Evolutionary conservation across 225 moss, liverwort and hornwort species (phyloP).

Genomic region (Rhytidiadelphus loreus): DNA sequence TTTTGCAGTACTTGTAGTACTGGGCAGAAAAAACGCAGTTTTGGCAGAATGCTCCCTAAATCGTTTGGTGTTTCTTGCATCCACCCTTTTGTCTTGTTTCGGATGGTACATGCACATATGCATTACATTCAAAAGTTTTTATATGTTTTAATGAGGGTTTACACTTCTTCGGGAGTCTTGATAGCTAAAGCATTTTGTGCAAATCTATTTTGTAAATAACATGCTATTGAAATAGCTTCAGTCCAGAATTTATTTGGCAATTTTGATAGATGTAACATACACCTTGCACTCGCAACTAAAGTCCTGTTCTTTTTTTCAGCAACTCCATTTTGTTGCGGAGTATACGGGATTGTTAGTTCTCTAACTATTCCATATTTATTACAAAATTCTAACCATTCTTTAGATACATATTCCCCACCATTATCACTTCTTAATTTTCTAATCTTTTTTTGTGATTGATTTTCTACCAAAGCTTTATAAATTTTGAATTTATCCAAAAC

Average conservation of each 20-base stretch:
- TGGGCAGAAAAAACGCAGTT: too few relatives aligned
- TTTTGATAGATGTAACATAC: neutral
- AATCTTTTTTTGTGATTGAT: neutral
- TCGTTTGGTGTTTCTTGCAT: too few relatives aligned
- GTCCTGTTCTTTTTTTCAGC: neutral
- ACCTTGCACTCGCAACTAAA: neutral
- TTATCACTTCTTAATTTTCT: neutral
- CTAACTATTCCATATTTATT: neutral
- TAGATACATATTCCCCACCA: neutral
- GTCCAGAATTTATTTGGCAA: neutral
- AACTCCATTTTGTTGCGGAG: neutral
- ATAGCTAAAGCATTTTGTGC: neutral
- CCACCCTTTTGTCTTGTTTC: neutral
- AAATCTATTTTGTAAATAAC: neutral
- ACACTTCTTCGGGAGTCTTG: neutral
- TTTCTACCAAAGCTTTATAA: neutral
- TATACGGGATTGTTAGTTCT: neutral
- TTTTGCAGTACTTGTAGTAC: too few relatives aligned
- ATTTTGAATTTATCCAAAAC: neutral
- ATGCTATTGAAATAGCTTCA: neutral
- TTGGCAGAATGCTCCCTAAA: too few relatives aligned
- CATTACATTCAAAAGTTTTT: neutral
- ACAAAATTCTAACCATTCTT: neutral
- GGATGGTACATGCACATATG: neutral
- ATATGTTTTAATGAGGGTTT: neutral